Evolutionary conservation across 2,329 filamentous ascomycete genomes (phyloP).

Genomic region (Coniochaeta sp.): DNA sequence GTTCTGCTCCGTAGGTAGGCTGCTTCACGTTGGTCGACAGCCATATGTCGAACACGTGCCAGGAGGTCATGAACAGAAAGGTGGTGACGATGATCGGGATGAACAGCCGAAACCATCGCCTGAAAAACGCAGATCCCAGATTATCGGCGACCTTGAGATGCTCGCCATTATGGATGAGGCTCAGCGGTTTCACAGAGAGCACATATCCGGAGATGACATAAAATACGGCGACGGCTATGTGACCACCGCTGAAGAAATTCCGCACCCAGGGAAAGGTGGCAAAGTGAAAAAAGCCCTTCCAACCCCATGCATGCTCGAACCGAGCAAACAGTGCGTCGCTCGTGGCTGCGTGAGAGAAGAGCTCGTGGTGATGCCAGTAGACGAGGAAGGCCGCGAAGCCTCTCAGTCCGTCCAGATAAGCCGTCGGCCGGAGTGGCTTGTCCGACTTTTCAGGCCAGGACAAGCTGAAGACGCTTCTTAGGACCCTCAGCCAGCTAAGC

Average conservation of each 20-base stretch:
- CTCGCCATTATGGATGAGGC: slow-evolving; percentile 34
- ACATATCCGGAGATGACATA: slow-evolving; percentile 45
- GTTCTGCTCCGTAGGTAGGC: slow-evolving; percentile 35
- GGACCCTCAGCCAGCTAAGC: slow-evolving; percentile 12
- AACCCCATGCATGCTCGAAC: slow-evolving; percentile 47
- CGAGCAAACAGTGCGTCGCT: slow-evolving; percentile 17
- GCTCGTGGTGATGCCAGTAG: slow-evolving; percentile 53
- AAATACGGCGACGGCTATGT: slow-evolving; percentile 50
- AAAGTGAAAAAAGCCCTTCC: slow-evolving; percentile 39
- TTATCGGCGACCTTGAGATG: slow-evolving; percentile 29
- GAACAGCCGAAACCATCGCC: slow-evolving; percentile 41
- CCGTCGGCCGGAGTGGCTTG: slow-evolving; percentile 36
- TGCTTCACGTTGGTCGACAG: slow-evolving; percentile 28
- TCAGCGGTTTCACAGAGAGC: slow-evolving; percentile 40
- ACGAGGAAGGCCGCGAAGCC: slow-evolving; percentile 61
- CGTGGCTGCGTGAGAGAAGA: slow-evolving; percentile 42
- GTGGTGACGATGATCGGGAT: slow-evolving; percentile 47
- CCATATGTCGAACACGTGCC: slow-evolving; percentile 44
- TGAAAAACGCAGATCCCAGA: slow-evolving; percentile 37
- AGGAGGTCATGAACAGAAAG: slow-evolving; percentile 42
- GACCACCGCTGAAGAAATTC: slow-evolving; percentile 53
- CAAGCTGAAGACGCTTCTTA: slow-evolving; percentile 6
- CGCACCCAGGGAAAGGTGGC: slow-evolving; percentile 48
- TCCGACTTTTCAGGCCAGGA: neutral
- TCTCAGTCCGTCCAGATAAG: slow-evolving; percentile 58